Evolutionary conservation across 225 moss, liverwort and hornwort species (phyloP).

Genomic region (Climacium dendroides): DNA sequence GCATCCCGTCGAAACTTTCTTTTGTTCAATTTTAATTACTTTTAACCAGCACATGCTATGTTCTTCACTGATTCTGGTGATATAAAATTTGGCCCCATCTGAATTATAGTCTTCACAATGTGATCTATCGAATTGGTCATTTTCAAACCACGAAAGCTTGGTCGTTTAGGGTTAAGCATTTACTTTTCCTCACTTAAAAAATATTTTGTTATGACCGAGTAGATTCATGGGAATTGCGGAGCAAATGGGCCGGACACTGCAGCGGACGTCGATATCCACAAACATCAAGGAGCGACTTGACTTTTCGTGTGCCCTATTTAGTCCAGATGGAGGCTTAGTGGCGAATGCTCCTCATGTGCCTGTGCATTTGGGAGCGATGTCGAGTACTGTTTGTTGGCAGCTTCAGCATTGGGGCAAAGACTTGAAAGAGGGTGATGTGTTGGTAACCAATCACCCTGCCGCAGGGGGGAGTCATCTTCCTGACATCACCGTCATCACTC

Average conservation of each 20-base stretch:
- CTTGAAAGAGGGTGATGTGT: conserved; percentile 78
- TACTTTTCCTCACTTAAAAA: not conserved
- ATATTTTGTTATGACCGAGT: not conserved
- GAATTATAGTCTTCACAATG: not conserved
- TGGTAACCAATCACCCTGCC: conserved; percentile 93
- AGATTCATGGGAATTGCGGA: conserved; percentile 99
- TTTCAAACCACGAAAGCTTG: not conserved
- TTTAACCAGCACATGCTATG: not conserved
- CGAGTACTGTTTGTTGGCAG: conserved; percentile 95
- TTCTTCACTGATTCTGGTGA: not conserved
- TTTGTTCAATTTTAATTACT: not conserved
- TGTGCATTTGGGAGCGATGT: conserved; percentile 98
- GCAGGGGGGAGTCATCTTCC: conserved; percentile 97
- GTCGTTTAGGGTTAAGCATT: not conserved
- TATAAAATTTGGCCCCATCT: not conserved
- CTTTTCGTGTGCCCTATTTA: conserved; percentile 94
- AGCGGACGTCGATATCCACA: conserved; percentile 97
- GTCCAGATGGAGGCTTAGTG: conserved; percentile 89
- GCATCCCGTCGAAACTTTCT: not conserved
- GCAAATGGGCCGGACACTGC: conserved; percentile 98
- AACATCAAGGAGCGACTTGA: conserved; percentile 98
- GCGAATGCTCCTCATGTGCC: conserved; percentile 99
- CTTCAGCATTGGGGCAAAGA: conserved; percentile 64
- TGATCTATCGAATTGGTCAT: not conserved
- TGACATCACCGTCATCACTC: conserved; percentile 96